Conservation (phyloP, 257 asterid species). For the Linderniella brevidens region DNA sequence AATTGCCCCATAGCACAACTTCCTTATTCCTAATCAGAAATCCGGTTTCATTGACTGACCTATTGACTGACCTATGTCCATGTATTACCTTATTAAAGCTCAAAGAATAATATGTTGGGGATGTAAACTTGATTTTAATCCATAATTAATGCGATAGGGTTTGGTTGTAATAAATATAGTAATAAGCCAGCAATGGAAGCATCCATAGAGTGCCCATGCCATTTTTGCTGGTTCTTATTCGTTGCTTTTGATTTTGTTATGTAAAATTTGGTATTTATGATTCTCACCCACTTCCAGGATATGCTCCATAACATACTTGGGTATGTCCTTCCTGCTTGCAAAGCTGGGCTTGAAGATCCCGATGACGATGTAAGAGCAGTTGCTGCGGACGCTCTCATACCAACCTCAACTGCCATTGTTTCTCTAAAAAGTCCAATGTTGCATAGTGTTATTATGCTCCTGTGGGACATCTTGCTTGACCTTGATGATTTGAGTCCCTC, state of each 20-base stretch:
- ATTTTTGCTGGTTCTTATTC: no score
- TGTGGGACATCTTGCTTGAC: slow-evolving; percentile 98
- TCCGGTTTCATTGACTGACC: no score
- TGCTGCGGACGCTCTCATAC: slow-evolving; percentile 93
- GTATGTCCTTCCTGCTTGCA: slow-evolving; percentile 81
- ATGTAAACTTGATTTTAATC: no score
- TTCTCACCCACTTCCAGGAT: slow-evolving; percentile 39
- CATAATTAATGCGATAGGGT: no score
- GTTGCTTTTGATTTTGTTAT: neutral
- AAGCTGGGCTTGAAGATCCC: slow-evolving; percentile 95
- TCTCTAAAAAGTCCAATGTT: slow-evolving; percentile 53
- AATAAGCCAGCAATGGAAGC: no score
- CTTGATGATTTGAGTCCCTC: slow-evolving; percentile 98
- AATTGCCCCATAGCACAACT: no score
- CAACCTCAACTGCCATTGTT: slow-evolving; percentile 77
- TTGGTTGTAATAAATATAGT: no score
- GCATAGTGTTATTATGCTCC: slow-evolving; percentile 82
- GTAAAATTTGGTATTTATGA: neutral
- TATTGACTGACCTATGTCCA: no score
- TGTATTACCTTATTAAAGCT: no score
- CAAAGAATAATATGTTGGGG: no score
- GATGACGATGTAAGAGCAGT: slow-evolving; percentile 99
- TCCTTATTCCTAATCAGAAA: no score
- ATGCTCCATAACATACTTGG: slow-evolving; percentile 73
- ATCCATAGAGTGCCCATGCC: no score